Evolutionary conservation across 2,329 filamentous ascomycete species (phyloP), one percentile per base, ranked within the genome.

Genomic region (Pseudogymnoascus sp.): DNA sequence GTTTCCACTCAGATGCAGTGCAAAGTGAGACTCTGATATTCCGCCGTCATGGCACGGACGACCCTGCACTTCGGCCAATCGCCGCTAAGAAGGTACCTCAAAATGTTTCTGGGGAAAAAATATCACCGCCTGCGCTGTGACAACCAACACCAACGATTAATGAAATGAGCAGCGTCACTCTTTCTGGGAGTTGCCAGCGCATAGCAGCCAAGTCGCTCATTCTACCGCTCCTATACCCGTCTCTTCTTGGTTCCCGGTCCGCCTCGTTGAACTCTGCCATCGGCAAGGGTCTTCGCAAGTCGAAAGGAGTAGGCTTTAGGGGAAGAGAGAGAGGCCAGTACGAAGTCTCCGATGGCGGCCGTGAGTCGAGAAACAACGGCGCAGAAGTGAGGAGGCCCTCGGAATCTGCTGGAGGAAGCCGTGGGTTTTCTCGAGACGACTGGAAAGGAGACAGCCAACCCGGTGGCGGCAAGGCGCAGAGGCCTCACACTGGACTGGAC

Each of bases 181-280:
- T 68, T 16, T 65, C 66, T 16, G 64, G 39, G 42, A 59, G 64
- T 61, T 63, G 59, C 26, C 47, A 62, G 57, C 62, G 63, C 61
- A 45, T 66, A n/a, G 65, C 62, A 60, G 45, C 40, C 23, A 21
- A 47, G 31, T 63, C 40, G 45, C 21, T 62, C 60, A 40, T 57
- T 34, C 61, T 59, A 4, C 42, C 40, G n/a, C 45, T 61, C 12
- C 31, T 66, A 57, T 63, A 61, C 36, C 63, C 63, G 14, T 37
- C 39, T n/a, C 29, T 61, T n/a, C 62, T 40, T 18, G 12, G 8
- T 5, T 12, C 54, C n/a, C 79, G 80, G 65, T 71, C 77, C 70
- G 81, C 82, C 21, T 87, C 85, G 45, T 80, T 90, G 42, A 83
- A 79, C 65, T 88, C 87, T 8, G 88, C 87, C 47, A 91, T 92